phyloP scores from a whole-genome alignment of 192 early-diverging fungal genomes.

The Backusella luteola region DNA sequence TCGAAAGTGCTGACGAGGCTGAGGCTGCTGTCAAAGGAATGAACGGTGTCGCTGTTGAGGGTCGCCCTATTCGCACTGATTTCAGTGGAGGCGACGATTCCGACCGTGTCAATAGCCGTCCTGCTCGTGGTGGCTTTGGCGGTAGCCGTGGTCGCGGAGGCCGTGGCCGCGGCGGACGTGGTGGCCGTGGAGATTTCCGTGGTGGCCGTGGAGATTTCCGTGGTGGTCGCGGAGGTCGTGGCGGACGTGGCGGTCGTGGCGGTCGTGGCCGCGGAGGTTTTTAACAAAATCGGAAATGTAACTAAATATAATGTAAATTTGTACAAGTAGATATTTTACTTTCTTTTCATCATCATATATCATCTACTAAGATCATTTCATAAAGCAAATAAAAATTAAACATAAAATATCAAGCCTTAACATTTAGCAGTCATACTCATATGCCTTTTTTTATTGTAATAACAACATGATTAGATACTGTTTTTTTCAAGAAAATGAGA shows the following conservation, averaged over 20 bases:
- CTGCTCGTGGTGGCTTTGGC: conserved; percentile 52
- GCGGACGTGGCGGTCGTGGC: conserved; percentile 40
- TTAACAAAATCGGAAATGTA: neutral
- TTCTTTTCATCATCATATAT: neutral
- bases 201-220: conserved; percentile 40
- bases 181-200: conserved; percentile 17
- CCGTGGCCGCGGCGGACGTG: conserved; percentile 42
- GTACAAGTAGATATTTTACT: neutral
- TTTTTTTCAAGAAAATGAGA: too few species aligned
- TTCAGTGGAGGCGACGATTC: conserved; percentile 59
- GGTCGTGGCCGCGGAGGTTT: conserved; percentile 22
- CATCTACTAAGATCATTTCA: conserved; percentile 6
- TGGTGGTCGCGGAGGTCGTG: conserved; percentile 35
- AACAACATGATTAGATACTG: too few species aligned
- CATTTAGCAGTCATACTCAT: neutral
- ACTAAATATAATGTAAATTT: neutral
- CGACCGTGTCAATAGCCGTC: conserved; percentile 44
- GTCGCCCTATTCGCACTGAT: conserved; percentile 86
- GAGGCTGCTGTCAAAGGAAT: conserved; percentile 74
- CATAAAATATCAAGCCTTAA: neutral
- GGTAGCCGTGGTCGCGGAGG: conserved; percentile 49
- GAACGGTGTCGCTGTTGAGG: conserved; percentile 75
- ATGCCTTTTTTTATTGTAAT: too few species aligned
- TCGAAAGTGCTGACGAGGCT: conserved; percentile 62
- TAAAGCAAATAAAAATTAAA: neutral